phyloP scores from a whole-genome alignment of 2,329 filamentous ascomycete species.

The Curvularia eragrostidis region DNA sequence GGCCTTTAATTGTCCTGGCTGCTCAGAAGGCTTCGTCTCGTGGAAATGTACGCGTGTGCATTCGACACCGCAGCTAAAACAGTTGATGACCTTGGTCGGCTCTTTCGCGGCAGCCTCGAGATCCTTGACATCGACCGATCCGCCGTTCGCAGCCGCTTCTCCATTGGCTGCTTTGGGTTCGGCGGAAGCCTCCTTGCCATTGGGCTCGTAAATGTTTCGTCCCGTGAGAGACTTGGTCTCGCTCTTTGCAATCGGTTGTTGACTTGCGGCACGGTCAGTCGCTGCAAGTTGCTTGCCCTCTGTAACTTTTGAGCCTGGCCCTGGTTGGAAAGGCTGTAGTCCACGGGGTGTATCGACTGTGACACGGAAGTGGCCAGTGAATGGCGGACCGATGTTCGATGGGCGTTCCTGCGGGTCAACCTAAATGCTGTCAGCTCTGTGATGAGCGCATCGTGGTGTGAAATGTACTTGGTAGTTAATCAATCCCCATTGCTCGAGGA shows the following conservation, averaged over 20 bases:
- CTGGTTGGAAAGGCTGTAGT: constrained; percentile 92
- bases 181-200: constrained; percentile 79
- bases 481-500: constrained; percentile 97
- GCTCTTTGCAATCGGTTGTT: constrained; percentile 71
- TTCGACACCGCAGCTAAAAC: constrained; percentile 90
- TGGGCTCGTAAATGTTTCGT: constrained; percentile 93
- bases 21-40: constrained; percentile 66
- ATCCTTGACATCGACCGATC: constrained; percentile 66
- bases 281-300: constrained; percentile 67
- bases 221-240: constrained; percentile 92
- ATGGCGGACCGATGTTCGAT: constrained; percentile 93
- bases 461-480: constrained; percentile 92
- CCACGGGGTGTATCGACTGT: constrained; percentile 95
- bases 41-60: constrained; percentile 77
- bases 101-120: constrained; percentile 66
- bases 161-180: constrained; percentile 65
- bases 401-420: constrained; percentile 95
- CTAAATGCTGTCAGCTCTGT: constrained; percentile 57
- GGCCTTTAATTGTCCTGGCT: constrained; percentile 58
- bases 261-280: constrained; percentile 74
- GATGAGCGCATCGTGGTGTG: neutral
- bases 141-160: constrained; percentile 74
- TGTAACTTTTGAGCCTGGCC: constrained; percentile 71
- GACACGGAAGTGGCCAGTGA: constrained; percentile 96
- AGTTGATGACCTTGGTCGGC: constrained; percentile 74